Evolutionary conservation across 768 basidiomycete genomes (phyloP).

Genomic region (Panaeolus cyanescens): DNA sequence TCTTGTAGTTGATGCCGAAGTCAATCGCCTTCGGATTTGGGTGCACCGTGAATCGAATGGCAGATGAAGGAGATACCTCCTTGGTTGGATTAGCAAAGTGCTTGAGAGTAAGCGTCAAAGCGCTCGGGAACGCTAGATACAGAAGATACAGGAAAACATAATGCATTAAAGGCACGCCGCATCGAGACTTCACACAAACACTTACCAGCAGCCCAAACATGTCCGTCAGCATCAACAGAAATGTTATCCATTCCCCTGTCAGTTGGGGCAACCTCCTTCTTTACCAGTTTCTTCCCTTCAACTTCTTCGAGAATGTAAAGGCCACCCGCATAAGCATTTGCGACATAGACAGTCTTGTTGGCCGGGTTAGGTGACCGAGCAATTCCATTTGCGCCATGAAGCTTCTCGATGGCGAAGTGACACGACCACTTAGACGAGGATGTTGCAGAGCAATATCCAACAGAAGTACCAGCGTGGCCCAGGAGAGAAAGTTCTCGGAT

Average conservation of each 20-base stretch:
- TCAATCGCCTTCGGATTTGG: slow-evolving; percentile 45
- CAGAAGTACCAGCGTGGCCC: slow-evolving; percentile 43
- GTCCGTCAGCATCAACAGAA: slow-evolving; percentile 57
- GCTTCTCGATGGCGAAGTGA: slow-evolving; percentile 54
- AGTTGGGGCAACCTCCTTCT: slow-evolving; percentile 53
- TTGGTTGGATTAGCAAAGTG: slow-evolving; percentile 46
- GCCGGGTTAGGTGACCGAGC: slow-evolving; percentile 33
- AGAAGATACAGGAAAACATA: not conserved
- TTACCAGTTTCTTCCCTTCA: slow-evolving; percentile 57
- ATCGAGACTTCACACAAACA: too few relatives aligned
- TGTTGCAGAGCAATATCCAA: slow-evolving; percentile 66
- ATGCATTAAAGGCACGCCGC: too few relatives aligned
- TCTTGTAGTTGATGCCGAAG: slow-evolving; percentile 59
- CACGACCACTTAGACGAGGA: slow-evolving; percentile 42
- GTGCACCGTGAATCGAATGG: slow-evolving; percentile 54
- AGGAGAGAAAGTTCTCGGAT: slow-evolving; percentile 11
- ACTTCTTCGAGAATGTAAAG: slow-evolving; percentile 59
- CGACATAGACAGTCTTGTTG: slow-evolving; percentile 68
- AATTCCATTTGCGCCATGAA: slow-evolving; percentile 66
- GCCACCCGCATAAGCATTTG: slow-evolving; percentile 42
- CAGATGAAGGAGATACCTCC: slow-evolving; percentile 45
- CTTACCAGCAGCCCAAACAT: slow-evolving; percentile 64
- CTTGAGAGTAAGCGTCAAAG: slow-evolving; percentile 28
- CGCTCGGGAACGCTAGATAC: slow-evolving; percentile 43
- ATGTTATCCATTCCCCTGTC: slow-evolving; percentile 58